Percentiles rank a stretch among this genome's conserved stretches.
Conservation (phyloP, 306 rosid species). For the Prinsepia uniflora region DNA sequence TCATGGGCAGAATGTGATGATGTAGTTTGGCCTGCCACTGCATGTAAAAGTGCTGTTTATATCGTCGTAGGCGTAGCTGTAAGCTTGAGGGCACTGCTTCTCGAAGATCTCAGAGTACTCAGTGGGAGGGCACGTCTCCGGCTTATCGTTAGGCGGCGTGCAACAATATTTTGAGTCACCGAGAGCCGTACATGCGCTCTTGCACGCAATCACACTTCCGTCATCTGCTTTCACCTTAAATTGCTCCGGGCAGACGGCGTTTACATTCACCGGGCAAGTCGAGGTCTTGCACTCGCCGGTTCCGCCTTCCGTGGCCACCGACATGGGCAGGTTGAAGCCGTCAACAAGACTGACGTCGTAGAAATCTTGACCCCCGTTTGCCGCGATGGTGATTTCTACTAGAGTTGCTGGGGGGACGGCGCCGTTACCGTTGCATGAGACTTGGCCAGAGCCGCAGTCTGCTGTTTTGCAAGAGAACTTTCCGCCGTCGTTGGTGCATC, state of each 20-base stretch:
- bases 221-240: constrained; percentile 16
- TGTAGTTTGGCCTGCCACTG: background rate
- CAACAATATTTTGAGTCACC: background rate
- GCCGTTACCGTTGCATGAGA: constrained; percentile 41
- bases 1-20: constrained; percentile 1
- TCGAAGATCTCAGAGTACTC: background rate
- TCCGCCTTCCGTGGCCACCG: constrained; percentile 41
- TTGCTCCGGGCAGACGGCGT: constrained; percentile 42
- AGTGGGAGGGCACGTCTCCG: background rate
- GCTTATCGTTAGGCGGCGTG: background rate
- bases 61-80: background rate
- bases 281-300: constrained; percentile 45
- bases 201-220: background rate
- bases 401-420: constrained; percentile 51
- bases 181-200: background rate
- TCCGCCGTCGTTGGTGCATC: constrained; percentile 41
- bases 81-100: background rate
- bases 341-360: constrained; percentile 73
- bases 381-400: constrained; percentile 52
- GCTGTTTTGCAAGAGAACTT: constrained; percentile 62
- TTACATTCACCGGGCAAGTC: constrained; percentile 48
- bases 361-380: constrained; percentile 50
- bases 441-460: constrained; percentile 53
- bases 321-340: constrained; percentile 63
- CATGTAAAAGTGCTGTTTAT: background rate